Conservation (phyloP, 2,329 filamentous ascomycete species). For the Sporothrix humicola region DNA sequence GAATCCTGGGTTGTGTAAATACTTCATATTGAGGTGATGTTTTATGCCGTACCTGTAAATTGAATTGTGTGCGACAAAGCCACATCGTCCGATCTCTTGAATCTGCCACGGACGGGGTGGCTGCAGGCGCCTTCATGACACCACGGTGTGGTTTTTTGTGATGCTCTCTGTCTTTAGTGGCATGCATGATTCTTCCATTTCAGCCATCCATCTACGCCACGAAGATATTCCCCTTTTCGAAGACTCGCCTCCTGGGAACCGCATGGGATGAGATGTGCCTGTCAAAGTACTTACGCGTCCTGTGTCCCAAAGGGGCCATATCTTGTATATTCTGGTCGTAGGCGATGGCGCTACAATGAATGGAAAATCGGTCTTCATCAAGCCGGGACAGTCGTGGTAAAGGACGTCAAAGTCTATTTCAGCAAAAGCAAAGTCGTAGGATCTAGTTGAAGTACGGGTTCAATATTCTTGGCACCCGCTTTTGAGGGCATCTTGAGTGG, state of each 20-base stretch:
- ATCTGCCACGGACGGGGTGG: too few relatives aligned
- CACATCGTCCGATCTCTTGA: not conserved
- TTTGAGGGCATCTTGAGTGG: not conserved
- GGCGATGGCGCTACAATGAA: not conserved
- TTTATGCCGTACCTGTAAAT: too few relatives aligned
- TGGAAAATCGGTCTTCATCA: not conserved
- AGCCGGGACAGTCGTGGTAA: not conserved
- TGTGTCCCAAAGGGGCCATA: conserved; percentile 1
- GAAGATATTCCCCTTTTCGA: not conserved
- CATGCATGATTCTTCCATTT: not conserved
- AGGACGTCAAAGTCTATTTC: not conserved
- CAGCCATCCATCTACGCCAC: not conserved
- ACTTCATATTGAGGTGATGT: too few relatives aligned
- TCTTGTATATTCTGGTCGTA: not conserved
- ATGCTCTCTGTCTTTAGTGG: too few relatives aligned
- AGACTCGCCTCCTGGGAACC: not conserved
- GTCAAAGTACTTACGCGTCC: not conserved
- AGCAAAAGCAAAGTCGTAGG: not conserved
- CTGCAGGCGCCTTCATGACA: too few relatives aligned
- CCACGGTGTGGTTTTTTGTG: too few relatives aligned
- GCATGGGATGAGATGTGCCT: not conserved
- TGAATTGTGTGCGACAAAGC: not conserved
- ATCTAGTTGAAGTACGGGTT: not conserved
- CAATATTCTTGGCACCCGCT: conserved; percentile 2
- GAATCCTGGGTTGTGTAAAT: too few relatives aligned